phyloP scores from a whole-genome alignment of 2,329 filamentous ascomycete species.

The Drechslerella coelobrocha region DNA sequence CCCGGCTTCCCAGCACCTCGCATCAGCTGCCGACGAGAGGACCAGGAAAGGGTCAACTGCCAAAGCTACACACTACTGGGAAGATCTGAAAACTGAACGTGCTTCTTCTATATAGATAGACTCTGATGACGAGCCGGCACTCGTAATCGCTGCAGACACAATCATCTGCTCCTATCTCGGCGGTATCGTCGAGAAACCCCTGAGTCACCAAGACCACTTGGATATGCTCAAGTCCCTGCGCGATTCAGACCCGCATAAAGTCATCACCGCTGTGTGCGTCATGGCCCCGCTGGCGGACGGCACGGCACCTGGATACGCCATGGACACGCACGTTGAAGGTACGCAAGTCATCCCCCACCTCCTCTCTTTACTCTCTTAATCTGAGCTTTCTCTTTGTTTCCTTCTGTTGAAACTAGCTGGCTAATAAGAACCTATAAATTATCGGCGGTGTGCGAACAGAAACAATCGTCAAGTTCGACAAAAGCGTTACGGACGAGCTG shows the following conservation, averaged over 20 bases:
- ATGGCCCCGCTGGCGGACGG: slow-evolving; percentile 83
- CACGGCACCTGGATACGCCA: slow-evolving; percentile 80
- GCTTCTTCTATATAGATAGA: slow-evolving; percentile 50
- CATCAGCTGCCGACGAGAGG: slow-evolving; percentile 11
- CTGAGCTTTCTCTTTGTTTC: background rate
- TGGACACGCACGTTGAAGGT: slow-evolving; percentile 77
- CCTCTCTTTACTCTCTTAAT: background rate
- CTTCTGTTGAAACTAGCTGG: background rate
- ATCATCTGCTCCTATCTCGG: slow-evolving; percentile 80
- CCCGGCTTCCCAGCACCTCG: slow-evolving; percentile 49
- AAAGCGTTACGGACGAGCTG: slow-evolving; percentile 77
- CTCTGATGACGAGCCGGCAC: slow-evolving; percentile 71
- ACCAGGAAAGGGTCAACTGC: slow-evolving; percentile 20
- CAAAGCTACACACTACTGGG: background rate
- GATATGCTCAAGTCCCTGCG: slow-evolving; percentile 82
- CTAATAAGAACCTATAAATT: too few relatives aligned
- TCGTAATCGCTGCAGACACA: slow-evolving; percentile 91
- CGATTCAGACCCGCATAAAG: slow-evolving; percentile 75
- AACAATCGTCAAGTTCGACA: slow-evolving; percentile 86
- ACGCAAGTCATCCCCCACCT: background rate
- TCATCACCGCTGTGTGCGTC: slow-evolving; percentile 80
- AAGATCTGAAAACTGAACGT: slow-evolving; percentile 4
- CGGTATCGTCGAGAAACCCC: slow-evolving; percentile 87
- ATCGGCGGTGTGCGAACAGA: slow-evolving; percentile 64
- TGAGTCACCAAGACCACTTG: slow-evolving; percentile 79